A percentile compares a stretch with the other conserved stretches of the same genome.
Conservation (phyloP, 345 rosid species). For the Trapa bicornis region DNA sequence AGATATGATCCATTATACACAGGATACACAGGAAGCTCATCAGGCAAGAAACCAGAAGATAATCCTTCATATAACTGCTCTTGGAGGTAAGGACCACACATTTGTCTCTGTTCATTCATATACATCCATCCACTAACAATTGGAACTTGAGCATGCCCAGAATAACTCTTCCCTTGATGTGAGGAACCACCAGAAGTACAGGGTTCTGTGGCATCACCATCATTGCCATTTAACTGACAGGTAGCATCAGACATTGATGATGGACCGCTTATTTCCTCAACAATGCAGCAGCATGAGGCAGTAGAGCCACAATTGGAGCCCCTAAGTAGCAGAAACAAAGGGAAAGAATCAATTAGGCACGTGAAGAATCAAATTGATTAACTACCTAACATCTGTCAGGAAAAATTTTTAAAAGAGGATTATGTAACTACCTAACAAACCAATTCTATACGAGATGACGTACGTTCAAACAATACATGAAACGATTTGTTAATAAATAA, state of each 20-base stretch:
- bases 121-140: slow-evolving; percentile 87
- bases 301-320: slow-evolving; percentile 16
- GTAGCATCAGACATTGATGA: slow-evolving; percentile 33
- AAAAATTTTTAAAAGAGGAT: too few species aligned
- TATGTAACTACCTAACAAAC: too few species aligned
- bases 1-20: slow-evolving; percentile 41
- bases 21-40: slow-evolving; percentile 80
- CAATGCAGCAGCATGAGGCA: slow-evolving; percentile 22
- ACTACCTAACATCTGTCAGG: background rate
- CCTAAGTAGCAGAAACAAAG: slow-evolving; percentile 13
- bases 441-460: background rate
- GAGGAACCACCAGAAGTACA: slow-evolving; percentile 29
- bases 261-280: slow-evolving; percentile 25
- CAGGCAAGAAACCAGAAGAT: slow-evolving; percentile 70
- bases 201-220: slow-evolving; percentile 32
- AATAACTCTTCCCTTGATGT: slow-evolving; percentile 23
- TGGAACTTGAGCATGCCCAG: slow-evolving; percentile 22
- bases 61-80: slow-evolving; percentile 76
- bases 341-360: background rate
- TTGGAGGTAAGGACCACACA: slow-evolving; percentile 92
- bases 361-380: background rate
- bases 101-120: slow-evolving; percentile 60
- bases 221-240: slow-evolving; percentile 53
- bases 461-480: background rate
- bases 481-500: background rate